These are phyloP conservation scores for Pseudocercospora cruenta DNA, from an alignment of 2,329 filamentous ascomycete species.

Conservation along the genomic window DNA sequence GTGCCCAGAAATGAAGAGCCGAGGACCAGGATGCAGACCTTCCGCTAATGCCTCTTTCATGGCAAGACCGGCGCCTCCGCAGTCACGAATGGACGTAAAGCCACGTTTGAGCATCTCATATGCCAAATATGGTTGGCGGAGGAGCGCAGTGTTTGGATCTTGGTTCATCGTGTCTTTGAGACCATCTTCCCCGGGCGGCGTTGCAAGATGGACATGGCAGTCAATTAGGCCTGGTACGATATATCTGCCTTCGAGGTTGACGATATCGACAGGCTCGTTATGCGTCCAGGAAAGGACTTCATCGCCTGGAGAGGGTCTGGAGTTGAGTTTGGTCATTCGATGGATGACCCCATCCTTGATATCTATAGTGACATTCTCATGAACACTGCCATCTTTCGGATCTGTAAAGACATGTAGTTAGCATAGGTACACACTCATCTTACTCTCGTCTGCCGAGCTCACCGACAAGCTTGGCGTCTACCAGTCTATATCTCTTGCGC, in stretches of 20 bases:
- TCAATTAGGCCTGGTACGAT: conserved; percentile 58
- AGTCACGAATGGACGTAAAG: conserved; percentile 63
- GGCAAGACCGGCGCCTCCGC: conserved; percentile 59
- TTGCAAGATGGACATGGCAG: conserved; percentile 54
- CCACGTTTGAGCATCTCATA: conserved; percentile 59
- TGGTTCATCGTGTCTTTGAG: conserved; percentile 43
- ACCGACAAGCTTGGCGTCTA: conserved; percentile 31
- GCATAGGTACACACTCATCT: neutral
- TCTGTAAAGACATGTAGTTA: conserved; percentile 22
- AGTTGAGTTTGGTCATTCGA: conserved; percentile 36
- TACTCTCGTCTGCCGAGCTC: neutral
- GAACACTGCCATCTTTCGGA: conserved; percentile 38
- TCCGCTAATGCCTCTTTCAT: conserved; percentile 62
- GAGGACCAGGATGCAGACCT: conserved; percentile 58
- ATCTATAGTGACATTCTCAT: conserved; percentile 38
- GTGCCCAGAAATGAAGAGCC: conserved; percentile 59
- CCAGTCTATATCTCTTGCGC: conserved; percentile 27
- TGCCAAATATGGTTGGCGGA: conserved; percentile 54
- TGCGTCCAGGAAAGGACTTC: conserved; percentile 36
- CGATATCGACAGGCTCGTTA: conserved; percentile 30
- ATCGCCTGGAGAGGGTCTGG: conserved; percentile 31
- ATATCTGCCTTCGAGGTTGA: conserved; percentile 52
- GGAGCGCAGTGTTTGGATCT: conserved; percentile 44
- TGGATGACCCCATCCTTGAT: conserved; percentile 35
- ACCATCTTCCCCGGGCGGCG: conserved; percentile 48